These are phyloP conservation scores for Kuraishia ogatae DNA, from an alignment of 805 yeast genomes.

Conservation along the genomic window DNA sequence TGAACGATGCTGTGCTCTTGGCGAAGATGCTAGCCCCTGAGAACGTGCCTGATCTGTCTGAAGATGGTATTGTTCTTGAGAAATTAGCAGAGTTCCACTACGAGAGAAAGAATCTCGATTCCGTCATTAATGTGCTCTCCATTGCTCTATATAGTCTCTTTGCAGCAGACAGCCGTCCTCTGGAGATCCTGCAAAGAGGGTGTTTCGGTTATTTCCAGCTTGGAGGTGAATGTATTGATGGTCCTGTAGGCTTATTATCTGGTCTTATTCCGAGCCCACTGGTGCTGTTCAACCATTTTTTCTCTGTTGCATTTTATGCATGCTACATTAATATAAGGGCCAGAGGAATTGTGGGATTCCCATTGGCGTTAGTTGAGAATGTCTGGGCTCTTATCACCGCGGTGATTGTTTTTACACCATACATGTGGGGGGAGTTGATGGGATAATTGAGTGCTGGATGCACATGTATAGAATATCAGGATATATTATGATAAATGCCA, in stretches of 20 bases:
- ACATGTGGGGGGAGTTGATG: slow-evolving; percentile 30
- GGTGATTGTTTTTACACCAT: slow-evolving; percentile 70
- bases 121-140: slow-evolving; percentile 84
- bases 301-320: slow-evolving; percentile 82
- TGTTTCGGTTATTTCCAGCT: slow-evolving; percentile 79
- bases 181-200: slow-evolving; percentile 71
- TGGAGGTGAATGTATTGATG: slow-evolving; percentile 73
- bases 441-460: slow-evolving; percentile 5
- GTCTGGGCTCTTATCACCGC: slow-evolving; percentile 68
- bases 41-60: slow-evolving; percentile 43
- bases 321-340: slow-evolving; percentile 59
- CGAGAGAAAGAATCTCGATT: slow-evolving; percentile 68
- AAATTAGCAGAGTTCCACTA: slow-evolving; percentile 62
- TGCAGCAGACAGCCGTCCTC: slow-evolving; percentile 69
- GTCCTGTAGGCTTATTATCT: slow-evolving; percentile 77
- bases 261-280: slow-evolving; percentile 76
- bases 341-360: slow-evolving; percentile 60
- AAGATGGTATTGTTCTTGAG: slow-evolving; percentile 46
- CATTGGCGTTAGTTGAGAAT: slow-evolving; percentile 63
- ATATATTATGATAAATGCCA: neutral
- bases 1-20: slow-evolving; percentile 72
- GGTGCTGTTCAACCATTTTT: slow-evolving; percentile 75
- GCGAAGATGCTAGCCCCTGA: slow-evolving; percentile 53
- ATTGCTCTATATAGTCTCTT: slow-evolving; percentile 85
- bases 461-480: neutral